Conservation (phyloP, 176 grass and related monocot genomes). For the Cenchrus americanus region DNA sequence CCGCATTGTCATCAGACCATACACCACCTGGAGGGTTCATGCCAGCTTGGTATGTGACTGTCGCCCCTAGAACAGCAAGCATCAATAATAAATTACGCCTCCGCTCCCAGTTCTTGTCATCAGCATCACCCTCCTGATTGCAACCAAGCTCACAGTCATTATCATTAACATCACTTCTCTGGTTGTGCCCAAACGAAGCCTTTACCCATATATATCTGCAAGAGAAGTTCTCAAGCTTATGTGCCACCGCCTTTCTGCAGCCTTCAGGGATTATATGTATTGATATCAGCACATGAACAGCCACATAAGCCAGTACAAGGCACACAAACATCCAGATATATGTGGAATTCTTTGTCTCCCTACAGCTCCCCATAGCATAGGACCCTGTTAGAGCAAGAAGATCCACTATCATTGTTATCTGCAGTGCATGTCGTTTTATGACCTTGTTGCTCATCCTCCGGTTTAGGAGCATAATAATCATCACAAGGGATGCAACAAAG, state of each 20-base stretch:
- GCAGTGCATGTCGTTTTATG: slow-evolving; percentile 38
- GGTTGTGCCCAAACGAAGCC: not conserved
- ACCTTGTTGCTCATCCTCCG: slow-evolving; percentile 21
- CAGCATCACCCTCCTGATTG: not conserved
- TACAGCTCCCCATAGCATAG: slow-evolving; percentile 38
- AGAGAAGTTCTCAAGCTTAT: not conserved
- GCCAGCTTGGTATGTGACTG: slow-evolving; percentile 57
- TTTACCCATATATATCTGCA: slow-evolving; percentile 3
- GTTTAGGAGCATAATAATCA: slow-evolving; percentile 49
- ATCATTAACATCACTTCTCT: not conserved
- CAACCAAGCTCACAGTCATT: not conserved
- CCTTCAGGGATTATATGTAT: slow-evolving; percentile 35
- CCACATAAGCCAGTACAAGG: slow-evolving; percentile 39
- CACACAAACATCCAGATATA: not conserved
- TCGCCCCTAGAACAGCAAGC: slow-evolving; percentile 42
- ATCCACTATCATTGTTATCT: slow-evolving; percentile 44
- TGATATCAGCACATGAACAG: slow-evolving; percentile 38
- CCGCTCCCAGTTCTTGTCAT: slow-evolving; percentile 34
- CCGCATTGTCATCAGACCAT: slow-evolving; percentile 41
- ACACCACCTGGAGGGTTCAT: slow-evolving; percentile 54
- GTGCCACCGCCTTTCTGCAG: not conserved
- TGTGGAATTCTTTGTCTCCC: slow-evolving; percentile 21
- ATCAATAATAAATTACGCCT: slow-evolving; percentile 37
- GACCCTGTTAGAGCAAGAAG: slow-evolving; percentile 45
- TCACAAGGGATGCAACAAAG: slow-evolving; percentile 50